Base-by-base conservation (phyloP, 1,139 yeast species). In the Groenewaldozyma auringiensis region DNA sequence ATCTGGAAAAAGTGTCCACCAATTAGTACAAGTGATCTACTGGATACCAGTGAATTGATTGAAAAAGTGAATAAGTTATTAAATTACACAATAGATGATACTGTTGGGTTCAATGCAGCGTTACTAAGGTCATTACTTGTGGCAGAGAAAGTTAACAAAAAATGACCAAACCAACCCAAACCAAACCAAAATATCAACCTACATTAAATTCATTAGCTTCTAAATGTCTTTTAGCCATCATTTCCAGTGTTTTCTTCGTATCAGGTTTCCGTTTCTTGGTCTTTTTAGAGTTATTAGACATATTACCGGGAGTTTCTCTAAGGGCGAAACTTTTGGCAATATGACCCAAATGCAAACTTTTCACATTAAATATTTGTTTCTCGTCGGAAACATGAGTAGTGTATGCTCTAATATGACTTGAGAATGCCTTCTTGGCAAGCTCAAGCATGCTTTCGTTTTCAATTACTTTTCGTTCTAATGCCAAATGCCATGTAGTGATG, bases 401-500 rank as follows among this genome's bases (percentile, higher is more conserved):
- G 61, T 92, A 92, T 0, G 98, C 98, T 59, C 97, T 75, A 37
- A 92, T 72, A 63, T 92, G 97, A 50, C 95, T 83, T 8, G 84
- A 79, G 60, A 86, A 92, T 1, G 86, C 97, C 57, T 80, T 78
- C 14, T 76, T 74, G 0, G 95, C 95, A n/a, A 74, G 72, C 0
- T 94, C 88, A 14, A 71, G 60, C 46, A 80, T 82, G 11, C 75
- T 75, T 0, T 69, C 64, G 1, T 74, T 66, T 55, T 80, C 94
- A 41, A 92, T 66, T 29, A 89, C 69, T 83, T 95, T 83, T 60
- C 96, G 72, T 68, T 92, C 99, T 14, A 87, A 76, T 47, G 83
- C 81, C 55, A 92, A 71, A 63, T 92, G 99, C 94, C 95, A 89
- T 1, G 96, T 87, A 0, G 99, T 92, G 2, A 96, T 98, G 60